phyloP scores from a whole-genome alignment of 2,329 filamentous ascomycete species.

The Colletotrichum sp. region DNA sequence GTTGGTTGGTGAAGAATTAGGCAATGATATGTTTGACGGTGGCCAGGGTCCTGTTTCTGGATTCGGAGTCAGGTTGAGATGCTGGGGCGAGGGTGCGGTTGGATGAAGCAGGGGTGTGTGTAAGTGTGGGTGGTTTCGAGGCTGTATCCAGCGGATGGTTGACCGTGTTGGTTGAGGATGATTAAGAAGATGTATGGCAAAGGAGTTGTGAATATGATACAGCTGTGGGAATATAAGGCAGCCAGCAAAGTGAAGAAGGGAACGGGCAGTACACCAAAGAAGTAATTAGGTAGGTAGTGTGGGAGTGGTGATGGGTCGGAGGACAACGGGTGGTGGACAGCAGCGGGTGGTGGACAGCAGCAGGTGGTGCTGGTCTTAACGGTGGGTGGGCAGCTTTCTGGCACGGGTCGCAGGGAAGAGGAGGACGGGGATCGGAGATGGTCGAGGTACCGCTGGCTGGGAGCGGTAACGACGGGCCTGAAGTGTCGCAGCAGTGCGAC shows the following conservation, averaged over 20 bases:
- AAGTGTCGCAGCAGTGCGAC: neutral
- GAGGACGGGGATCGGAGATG: constrained; percentile 16
- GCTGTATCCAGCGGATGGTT: neutral
- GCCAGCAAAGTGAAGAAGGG: neutral
- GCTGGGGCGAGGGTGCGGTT: constrained; percentile 11
- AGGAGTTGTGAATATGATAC: neutral
- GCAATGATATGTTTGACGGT: constrained; percentile 12
- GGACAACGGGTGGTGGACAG: neutral
- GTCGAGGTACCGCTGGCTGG: neutral
- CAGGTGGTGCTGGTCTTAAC: constrained; percentile 17
- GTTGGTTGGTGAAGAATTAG: constrained; percentile 13
- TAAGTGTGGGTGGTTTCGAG: neutral
- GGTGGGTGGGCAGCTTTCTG: constrained; percentile 14
- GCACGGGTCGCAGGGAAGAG: neutral
- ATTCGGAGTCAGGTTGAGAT: neutral
- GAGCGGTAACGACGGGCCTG: neutral
- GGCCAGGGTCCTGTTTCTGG: constrained; percentile 1
- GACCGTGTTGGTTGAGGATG: neutral
- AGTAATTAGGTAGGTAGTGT: neutral
- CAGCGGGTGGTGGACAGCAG: constrained; percentile 6
- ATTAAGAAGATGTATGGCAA: neutral
- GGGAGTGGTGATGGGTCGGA: constrained; percentile 2
- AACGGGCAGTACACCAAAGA: neutral
- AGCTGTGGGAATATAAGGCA: neutral
- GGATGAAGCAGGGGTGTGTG: constrained; percentile 13